Percentiles rank a stretch among this genome's conserved stretches.
Evolutionary conservation across 768 basidiomycete genomes (phyloP).

Genomic region (Lepiota brunneoincarnata): DNA sequence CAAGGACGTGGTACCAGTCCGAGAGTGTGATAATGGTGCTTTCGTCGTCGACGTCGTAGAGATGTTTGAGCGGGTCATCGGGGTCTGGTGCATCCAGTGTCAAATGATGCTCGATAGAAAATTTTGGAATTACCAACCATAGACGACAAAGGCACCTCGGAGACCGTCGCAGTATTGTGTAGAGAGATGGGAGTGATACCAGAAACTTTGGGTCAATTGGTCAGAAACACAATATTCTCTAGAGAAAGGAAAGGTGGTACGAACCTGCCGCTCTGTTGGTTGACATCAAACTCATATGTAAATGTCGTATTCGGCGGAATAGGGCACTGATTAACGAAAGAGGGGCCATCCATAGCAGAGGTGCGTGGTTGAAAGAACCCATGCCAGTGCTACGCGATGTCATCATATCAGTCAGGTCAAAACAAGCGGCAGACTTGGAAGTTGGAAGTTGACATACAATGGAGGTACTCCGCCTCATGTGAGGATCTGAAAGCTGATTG

Average conservation of each 20-base stretch:
- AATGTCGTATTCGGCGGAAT: constrained; percentile 27
- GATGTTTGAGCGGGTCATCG: constrained; percentile 13
- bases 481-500: constrained; percentile 26
- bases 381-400: constrained; percentile 18
- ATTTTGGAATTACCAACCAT: constrained; percentile 14
- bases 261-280: constrained; percentile 23
- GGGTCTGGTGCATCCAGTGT: neutral
- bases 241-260: neutral
- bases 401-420: no score
- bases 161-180: no score
- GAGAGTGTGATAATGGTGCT: constrained; percentile 5
- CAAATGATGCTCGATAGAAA: neutral
- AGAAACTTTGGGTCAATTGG: constrained; percentile 18
- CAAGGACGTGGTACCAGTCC: constrained; percentile 4
- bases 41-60: constrained; percentile 20
- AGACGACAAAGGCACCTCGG: constrained; percentile 25
- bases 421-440: neutral
- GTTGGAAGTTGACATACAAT: constrained; percentile 9
- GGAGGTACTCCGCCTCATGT: constrained; percentile 29
- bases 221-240: no score
- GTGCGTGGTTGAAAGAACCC: constrained; percentile 20
- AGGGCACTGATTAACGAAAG: constrained; percentile 28
- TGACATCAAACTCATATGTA: constrained; percentile 24
- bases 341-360: constrained; percentile 24
- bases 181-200: constrained; percentile 24